A percentile compares a stretch with the other conserved stretches of the same genome.
These are phyloP conservation scores for Stephania japonica DNA, from an alignment of 164 flowering plant genomes.

Conservation along the genomic window DNA sequence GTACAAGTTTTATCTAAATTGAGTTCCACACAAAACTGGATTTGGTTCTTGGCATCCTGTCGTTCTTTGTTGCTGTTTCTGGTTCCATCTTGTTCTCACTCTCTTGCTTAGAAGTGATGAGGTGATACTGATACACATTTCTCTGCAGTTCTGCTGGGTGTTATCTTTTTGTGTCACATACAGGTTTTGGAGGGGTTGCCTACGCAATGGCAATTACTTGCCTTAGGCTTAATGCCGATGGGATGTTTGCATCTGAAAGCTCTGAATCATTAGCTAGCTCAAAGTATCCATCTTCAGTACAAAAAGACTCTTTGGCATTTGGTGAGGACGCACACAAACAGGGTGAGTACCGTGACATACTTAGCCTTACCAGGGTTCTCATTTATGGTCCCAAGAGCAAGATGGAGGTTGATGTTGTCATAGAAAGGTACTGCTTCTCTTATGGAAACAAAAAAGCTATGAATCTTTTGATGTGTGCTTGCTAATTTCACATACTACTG, in stretches of 20 bases:
- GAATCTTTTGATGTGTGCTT: not conserved
- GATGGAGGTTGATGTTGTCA: slow-evolving; percentile 64
- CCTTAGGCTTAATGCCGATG: slow-evolving; percentile 54
- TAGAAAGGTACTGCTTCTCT: slow-evolving; percentile 56
- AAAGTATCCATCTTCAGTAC: slow-evolving; percentile 14
- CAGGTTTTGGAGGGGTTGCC: slow-evolving; percentile 90
- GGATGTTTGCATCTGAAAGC: slow-evolving; percentile 22
- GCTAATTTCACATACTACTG: not conserved
- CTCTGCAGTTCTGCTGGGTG: slow-evolving; percentile 64
- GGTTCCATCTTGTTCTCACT: not conserved
- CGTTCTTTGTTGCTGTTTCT: not conserved
- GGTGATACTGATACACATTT: slow-evolving; percentile 3
- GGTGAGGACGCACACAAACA: slow-evolving; percentile 52
- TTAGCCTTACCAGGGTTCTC: slow-evolving; percentile 87
- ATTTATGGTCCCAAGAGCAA: slow-evolving; percentile 84
- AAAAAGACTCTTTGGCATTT: slow-evolving; percentile 29
- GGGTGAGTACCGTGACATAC: slow-evolving; percentile 87
- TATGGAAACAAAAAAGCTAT: slow-evolving; percentile 7
- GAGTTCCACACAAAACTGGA: not conserved
- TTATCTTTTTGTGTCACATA: slow-evolving; percentile 89
- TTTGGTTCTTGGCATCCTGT: not conserved
- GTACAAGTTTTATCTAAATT: too few relatives aligned
- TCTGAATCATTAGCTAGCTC: slow-evolving; percentile 23
- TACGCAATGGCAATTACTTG: slow-evolving; percentile 94
- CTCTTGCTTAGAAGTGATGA: not conserved